Conservation (phyloP, 2,329 filamentous ascomycete species). For the Talaromyces sp. region DNA sequence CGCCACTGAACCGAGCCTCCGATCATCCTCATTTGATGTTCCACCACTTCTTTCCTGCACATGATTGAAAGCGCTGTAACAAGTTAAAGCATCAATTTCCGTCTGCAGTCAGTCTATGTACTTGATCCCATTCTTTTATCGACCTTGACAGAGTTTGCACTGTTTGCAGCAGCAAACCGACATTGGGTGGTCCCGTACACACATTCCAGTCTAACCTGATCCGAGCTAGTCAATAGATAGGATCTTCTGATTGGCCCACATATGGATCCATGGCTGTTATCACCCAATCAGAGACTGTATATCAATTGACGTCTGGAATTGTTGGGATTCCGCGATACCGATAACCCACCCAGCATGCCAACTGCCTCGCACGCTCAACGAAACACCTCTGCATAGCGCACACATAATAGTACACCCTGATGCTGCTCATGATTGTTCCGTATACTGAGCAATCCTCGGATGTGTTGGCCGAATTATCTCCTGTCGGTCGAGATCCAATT, state of each 20-base stretch:
- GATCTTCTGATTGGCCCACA: not conserved
- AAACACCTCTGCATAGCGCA: not conserved
- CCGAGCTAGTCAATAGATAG: not conserved
- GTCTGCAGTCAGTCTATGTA: too few relatives aligned
- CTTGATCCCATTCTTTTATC: too few relatives aligned
- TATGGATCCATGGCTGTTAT: not conserved
- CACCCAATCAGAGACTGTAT: not conserved
- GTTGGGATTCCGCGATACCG: slow-evolving; percentile 1
- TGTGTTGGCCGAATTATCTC: not conserved
- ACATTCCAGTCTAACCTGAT: not conserved
- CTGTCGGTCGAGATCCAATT: not conserved
- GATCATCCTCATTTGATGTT: not conserved
- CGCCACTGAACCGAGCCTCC: slow-evolving; percentile 8
- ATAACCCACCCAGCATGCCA: not conserved
- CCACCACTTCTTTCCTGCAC: not conserved
- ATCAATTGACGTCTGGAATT: not conserved
- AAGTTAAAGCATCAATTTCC: too few relatives aligned
- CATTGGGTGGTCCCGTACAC: not conserved
- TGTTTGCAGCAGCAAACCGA: not conserved
- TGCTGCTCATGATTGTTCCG: not conserved
- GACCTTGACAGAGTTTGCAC: not conserved
- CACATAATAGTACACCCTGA: too few relatives aligned
- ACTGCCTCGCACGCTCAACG: not conserved
- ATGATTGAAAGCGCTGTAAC: not conserved
- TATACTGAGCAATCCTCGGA: not conserved